A percentile compares a stretch with the other conserved stretches of the same genome.
Conservation (phyloP, 2,329 filamentous ascomycete genomes). For the Fusarium napiforme region DNA sequence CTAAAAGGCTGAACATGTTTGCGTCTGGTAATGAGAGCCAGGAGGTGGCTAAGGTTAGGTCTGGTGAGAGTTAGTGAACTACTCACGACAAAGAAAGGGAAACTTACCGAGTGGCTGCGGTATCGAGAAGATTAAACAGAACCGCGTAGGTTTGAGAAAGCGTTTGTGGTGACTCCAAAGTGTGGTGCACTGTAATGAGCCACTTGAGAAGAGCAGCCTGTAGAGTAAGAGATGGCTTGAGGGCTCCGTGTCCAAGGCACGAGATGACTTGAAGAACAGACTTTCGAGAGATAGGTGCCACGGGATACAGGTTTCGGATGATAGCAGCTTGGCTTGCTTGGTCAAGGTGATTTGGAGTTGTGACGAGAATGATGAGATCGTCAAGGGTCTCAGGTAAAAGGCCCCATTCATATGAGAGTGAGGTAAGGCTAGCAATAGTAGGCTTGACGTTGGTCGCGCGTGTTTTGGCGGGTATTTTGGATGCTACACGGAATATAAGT, state of each 20-base stretch:
- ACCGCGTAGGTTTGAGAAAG: constrained; percentile 78
- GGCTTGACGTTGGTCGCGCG: constrained; percentile 71
- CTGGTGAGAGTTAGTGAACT: constrained; percentile 49
- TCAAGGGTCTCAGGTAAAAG: constrained; percentile 69
- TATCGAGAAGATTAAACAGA: constrained; percentile 84
- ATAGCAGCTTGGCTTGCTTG: constrained; percentile 77
- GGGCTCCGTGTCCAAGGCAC: constrained; percentile 79
- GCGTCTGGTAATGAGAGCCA: constrained; percentile 81
- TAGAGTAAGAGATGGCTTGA: constrained; percentile 76
- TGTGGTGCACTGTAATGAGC: constrained; percentile 80
- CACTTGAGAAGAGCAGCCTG: constrained; percentile 80
- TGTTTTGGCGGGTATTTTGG: constrained; percentile 72
- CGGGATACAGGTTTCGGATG: constrained; percentile 80
- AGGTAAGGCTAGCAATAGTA: constrained; percentile 70
- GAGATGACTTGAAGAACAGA: constrained; percentile 74
- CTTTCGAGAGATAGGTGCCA: constrained; percentile 68
- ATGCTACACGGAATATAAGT: constrained; percentile 54
- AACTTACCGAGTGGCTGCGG: constrained; percentile 74
- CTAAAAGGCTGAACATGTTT: constrained; percentile 86
- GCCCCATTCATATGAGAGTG: constrained; percentile 74
- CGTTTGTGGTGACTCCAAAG: constrained; percentile 70
- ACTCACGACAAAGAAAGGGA: neutral
- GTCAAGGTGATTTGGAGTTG: constrained; percentile 75
- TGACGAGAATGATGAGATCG: constrained; percentile 73
- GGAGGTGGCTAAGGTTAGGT: constrained; percentile 76